Base-by-base conservation (phyloP, 2,329 filamentous ascomycete species). In the Cladosporium sp. region DNA sequence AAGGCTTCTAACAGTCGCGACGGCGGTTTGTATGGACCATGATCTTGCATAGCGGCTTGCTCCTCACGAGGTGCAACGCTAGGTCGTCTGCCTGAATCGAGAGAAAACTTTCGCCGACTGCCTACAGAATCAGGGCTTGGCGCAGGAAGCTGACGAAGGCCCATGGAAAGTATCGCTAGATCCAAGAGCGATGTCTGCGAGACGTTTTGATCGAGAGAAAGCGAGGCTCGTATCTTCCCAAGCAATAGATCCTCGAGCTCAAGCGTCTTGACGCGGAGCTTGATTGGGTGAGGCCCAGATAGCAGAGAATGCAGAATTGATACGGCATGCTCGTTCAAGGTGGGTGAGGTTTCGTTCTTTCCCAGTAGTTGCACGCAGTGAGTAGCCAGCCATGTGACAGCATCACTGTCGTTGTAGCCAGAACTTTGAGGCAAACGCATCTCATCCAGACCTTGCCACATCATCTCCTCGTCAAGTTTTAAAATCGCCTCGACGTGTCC, bases 1-100 rank as follows among this genome's bases (percentile, higher is more conserved):
- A 99, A 76, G 63, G 89, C 95, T 55, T 88, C 85, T n/a, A 93
- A 78, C n/a, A 99, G 70, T 13, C 82, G 40, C 19, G 40, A 27
- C 11, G 48, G 41, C 18, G 36, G 37, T 18, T 40, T 40, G 13
- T 41, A 8, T 2, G 38, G 12, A 5, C n/a, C 45, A 9, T 18
- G 39, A 7, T 48, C 37, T 12, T 41, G 45, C 6, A 18, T 2
- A n/a, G 18, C 13, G 19, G 15, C 11, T 19, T 40, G 37, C 13
- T 48, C 45, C 7, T 43, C 12, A 36, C 29, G 34, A 47, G 54
- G 38, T 38, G 53, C 13, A 27, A 39, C 11, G 51, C 52, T 20
- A 48, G 48, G 43, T 12, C 40, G 43, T 29, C 40, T 50, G 18
- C 36, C 37, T 15, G 47, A 37, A 11, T 42, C 19, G 29, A 50